Evolutionary conservation across 1,284 basidiomycete species (phyloP), one percentile per base, ranked within the genome.

Genomic region (Cryptococcus sp.): DNA sequence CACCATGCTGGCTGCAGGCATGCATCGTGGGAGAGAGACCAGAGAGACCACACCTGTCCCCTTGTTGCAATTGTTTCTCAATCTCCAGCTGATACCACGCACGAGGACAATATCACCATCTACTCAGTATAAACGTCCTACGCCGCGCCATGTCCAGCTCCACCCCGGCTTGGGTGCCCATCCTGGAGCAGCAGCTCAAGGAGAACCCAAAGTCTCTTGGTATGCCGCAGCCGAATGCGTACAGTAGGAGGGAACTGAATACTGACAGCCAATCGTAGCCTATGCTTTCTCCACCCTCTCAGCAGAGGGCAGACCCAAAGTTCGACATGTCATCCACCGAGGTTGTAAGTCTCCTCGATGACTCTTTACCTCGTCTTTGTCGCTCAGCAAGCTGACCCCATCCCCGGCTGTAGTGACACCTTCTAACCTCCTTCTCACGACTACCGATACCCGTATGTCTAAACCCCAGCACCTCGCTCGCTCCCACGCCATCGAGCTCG

Each of bases 391-490:
- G n/a, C 18, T 43, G 28, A 21, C 16, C 23, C 39, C 11, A 13
- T 50, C 13, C 35, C 49, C 12, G 48, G 52, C 16, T 15, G 16
- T 18, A 15, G 70, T 75, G 28, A 67, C 74, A 0, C 64, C 67
- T 4, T 69, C 69, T 9, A 56, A 51, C 52, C 50, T 75, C n/a
- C 64, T 78, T 43, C 54, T 76, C 37, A 66, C 67, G 3, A 72
- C 74, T 2, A 75, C 76, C 47, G 76, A 78, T 63, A 68, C 62
- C 3, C 68, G 76, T 23, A 73, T 73, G 72, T 60, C 63, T 20
- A 78, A 78, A 52, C 63, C 69, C n/a, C 39, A 51, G 18, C 73
- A 78, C 55, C 59, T 77, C 12, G 47, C 56, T 5, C 44, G 60
- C 23, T 57, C 70, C 28, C 64, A 65, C 4, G 55, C 56, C 7